phyloP scores from a whole-genome alignment of 2,329 filamentous ascomycete genomes.

The Ophiostoma australiae region DNA sequence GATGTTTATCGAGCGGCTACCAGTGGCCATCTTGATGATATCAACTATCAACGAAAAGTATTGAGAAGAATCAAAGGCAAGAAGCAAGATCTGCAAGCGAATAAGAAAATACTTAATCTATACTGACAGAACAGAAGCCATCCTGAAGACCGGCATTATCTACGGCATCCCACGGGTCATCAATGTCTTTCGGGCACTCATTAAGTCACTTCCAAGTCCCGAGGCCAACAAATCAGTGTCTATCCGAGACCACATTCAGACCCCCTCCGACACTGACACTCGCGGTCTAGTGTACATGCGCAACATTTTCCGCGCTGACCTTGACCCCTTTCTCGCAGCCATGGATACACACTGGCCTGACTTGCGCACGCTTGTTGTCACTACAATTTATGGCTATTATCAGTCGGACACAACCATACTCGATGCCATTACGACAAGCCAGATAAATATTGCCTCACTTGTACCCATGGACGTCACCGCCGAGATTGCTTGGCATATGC shows the following conservation, averaged over 20 bases:
- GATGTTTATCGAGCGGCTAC: background rate
- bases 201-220: background rate
- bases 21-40: background rate
- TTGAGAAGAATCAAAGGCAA: background rate
- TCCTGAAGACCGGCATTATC: background rate
- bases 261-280: background rate
- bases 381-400: background rate
- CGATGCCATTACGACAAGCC: background rate
- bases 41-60: background rate
- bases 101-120: background rate
- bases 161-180: background rate
- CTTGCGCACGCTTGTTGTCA: background rate
- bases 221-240: background rate
- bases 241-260: background rate
- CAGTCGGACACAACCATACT: background rate
- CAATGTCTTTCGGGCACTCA: background rate
- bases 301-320: background rate
- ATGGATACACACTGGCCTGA: background rate
- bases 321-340: background rate
- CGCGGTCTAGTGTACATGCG: background rate
- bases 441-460: background rate
- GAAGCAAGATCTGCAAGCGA: background rate
- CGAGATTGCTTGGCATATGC: background rate
- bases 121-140: background rate
- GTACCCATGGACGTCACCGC: background rate